A percentile compares a stretch with the other conserved stretches of the same genome.
These are phyloP conservation scores for Rhodotorula kratochvilovae DNA, from an alignment of 768 basidiomycete genomes.

Conservation along the genomic window DNA sequence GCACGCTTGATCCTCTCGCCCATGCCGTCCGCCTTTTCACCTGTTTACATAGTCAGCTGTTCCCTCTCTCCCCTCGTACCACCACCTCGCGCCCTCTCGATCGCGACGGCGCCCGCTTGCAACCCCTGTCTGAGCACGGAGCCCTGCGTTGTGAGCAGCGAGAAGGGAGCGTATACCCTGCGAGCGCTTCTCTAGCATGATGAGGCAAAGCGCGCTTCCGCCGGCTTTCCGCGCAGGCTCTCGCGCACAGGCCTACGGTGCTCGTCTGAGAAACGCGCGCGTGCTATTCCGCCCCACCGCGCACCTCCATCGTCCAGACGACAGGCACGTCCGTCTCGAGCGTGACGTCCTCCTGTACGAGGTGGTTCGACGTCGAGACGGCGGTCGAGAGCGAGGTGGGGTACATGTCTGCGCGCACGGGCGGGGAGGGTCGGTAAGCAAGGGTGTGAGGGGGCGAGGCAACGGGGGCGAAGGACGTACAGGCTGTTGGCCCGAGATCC, in stretches of 20 bases:
- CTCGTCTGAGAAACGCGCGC: background rate
- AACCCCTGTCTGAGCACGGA: no score
- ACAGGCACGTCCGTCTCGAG: constrained; percentile 76
- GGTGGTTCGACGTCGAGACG: constrained; percentile 89
- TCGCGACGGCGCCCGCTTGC: background rate
- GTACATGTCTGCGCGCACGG: constrained; percentile 52
- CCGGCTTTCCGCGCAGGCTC: no score
- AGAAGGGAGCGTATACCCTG: no score
- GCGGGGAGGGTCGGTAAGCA: background rate
- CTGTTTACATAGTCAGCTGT: constrained; percentile 5
- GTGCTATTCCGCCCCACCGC: constrained; percentile 18
- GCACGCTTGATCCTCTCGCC: background rate
- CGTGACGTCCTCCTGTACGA: constrained; percentile 64
- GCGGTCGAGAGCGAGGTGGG: constrained; percentile 76
- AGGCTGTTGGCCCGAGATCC: constrained; percentile 65
- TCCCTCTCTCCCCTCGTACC: background rate
- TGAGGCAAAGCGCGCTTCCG: no score
- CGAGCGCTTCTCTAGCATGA: no score
- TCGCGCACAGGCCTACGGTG: background rate
- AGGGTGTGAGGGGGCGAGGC: background rate
- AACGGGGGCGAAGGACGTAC: background rate
- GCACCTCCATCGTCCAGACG: constrained; percentile 80
- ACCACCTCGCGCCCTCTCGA: background rate
- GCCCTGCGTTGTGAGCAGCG: no score
- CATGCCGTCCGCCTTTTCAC: background rate